phyloP scores from a whole-genome alignment of 1,139 yeast genomes.

The Geotrichum klebahnii region DNA sequence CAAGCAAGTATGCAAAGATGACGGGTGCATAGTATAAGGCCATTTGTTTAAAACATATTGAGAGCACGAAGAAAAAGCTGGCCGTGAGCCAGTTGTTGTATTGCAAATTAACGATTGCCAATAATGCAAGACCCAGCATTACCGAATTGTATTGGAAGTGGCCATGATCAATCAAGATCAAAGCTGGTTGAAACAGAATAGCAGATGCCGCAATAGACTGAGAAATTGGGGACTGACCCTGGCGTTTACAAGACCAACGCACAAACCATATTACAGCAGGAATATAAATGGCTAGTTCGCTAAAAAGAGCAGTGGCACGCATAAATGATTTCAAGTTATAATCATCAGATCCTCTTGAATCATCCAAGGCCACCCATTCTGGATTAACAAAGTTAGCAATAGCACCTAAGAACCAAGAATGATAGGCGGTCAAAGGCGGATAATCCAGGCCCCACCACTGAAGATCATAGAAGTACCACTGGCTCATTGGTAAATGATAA shows the following conservation, averaged over 20 bases:
- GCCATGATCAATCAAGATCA: slow-evolving; percentile 88
- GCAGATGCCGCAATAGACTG: slow-evolving; percentile 73
- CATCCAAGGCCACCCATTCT: slow-evolving; percentile 69
- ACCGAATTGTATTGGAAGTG: slow-evolving; percentile 94
- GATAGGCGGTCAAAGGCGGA: slow-evolving; percentile 95
- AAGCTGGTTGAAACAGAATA: slow-evolving; percentile 70
- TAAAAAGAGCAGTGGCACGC: slow-evolving; percentile 72
- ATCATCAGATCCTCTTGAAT: slow-evolving; percentile 72
- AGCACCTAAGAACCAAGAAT: slow-evolving; percentile 74
- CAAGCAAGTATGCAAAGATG: slow-evolving; percentile 69
- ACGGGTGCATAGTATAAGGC: slow-evolving; percentile 89
- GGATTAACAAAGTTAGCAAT: slow-evolving; percentile 60
- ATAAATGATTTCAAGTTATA: slow-evolving; percentile 68
- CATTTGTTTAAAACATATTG: slow-evolving; percentile 91
- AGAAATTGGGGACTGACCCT: slow-evolving; percentile 50
- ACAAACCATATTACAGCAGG: slow-evolving; percentile 76
- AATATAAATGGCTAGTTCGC: slow-evolving; percentile 69
- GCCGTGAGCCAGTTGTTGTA: slow-evolving; percentile 60
- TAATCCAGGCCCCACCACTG: slow-evolving; percentile 96
- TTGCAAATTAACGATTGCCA: slow-evolving; percentile 62
- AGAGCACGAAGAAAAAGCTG: slow-evolving; percentile 71
- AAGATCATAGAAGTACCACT: slow-evolving; percentile 88
- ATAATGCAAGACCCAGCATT: slow-evolving; percentile 81
- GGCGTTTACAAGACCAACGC: slow-evolving; percentile 53
- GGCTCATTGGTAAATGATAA: slow-evolving; percentile 59